These are phyloP conservation scores for Globisporangium radiosum DNA, from an alignment of 352 stramenopile genomes.

Conservation along the genomic window DNA sequence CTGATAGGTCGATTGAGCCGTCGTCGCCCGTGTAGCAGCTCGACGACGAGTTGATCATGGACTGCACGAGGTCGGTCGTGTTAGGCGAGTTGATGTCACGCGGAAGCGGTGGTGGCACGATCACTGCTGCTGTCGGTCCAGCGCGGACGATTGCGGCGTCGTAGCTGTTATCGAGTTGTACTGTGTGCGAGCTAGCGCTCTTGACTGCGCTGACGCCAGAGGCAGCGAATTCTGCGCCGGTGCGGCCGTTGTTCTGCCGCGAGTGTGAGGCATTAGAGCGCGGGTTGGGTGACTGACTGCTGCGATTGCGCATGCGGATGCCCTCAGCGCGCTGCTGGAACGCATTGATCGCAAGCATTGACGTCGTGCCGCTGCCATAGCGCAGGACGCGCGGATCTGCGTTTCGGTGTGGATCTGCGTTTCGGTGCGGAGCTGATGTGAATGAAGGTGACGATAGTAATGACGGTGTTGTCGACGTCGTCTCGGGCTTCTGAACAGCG, in stretches of 20 bases:
- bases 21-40: constrained; percentile 48
- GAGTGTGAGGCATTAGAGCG: constrained; percentile 2
- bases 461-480: too few relatives aligned
- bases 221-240: background rate
- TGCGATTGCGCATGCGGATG: constrained; percentile 8
- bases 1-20: constrained; percentile 35
- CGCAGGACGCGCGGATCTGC: constrained; percentile 10
- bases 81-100: background rate
- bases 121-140: too few relatives aligned
- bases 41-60: constrained; percentile 15
- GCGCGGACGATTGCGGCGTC: background rate
- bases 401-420: too few relatives aligned
- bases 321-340: constrained; percentile 12
- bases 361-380: constrained; percentile 7
- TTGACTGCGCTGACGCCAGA: background rate
- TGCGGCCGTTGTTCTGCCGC: constrained; percentile 1
- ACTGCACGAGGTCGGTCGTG: constrained; percentile 4
- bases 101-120: background rate
- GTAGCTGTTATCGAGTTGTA: background rate
- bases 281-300: background rate
- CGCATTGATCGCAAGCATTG: constrained; percentile 12
- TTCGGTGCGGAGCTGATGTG: too few relatives aligned
- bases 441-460: too few relatives aligned
- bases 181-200: background rate
- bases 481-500: too few relatives aligned